Conservation (phyloP, 306 rosid species). For the Cucumis sativus region Cucumber_9930_V3 NC_026660.2:6394501-6395000, state of each 20-base stretch:
- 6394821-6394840: too few species aligned
- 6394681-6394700: neutral
- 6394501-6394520: neutral
- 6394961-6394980: too few species aligned
- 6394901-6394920: too few species aligned
- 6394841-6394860: too few species aligned
- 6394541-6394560: neutral
- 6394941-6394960: too few species aligned
- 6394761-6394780: neutral
- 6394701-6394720: neutral
- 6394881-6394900: too few species aligned
- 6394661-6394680: neutral
- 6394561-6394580: conserved; percentile 7
- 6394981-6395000: too few species aligned
- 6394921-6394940: too few species aligned
- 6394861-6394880: too few species aligned
- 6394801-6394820: neutral
- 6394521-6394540: neutral
- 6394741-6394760: neutral
- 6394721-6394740: neutral
- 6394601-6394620: neutral
- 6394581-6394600: conserved; percentile 5
- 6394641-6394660: neutral
- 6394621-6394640: neutral
- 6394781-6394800: neutral